Evolutionary conservation across 768 basidiomycete species (phyloP).

Genomic region (Tricholoma matsutake): DNA sequence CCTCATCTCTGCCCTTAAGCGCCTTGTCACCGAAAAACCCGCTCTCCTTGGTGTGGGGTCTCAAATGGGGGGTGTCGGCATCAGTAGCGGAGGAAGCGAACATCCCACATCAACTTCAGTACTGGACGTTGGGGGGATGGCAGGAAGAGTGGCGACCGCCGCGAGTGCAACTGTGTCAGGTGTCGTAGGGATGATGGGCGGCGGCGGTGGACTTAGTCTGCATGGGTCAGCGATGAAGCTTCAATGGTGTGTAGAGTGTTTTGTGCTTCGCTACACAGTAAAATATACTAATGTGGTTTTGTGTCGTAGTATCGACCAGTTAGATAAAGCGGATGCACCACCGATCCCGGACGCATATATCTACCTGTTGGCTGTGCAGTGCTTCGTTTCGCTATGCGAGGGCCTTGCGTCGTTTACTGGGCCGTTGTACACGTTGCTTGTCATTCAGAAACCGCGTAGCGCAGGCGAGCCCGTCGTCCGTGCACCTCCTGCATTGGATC

Average conservation of each 20-base stretch:
- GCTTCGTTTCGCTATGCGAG: slow-evolving; percentile 80
- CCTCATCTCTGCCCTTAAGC: slow-evolving; percentile 79
- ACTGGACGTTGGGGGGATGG: slow-evolving; percentile 63
- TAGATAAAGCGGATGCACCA: slow-evolving; percentile 96
- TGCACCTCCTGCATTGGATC: slow-evolving; percentile 71
- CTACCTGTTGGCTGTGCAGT: slow-evolving; percentile 89
- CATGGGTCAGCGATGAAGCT: slow-evolving; percentile 82
- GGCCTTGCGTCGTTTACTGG: slow-evolving; percentile 75
- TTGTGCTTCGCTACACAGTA: background rate
- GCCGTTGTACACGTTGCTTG: slow-evolving; percentile 70
- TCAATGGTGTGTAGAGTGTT: slow-evolving; percentile 64
- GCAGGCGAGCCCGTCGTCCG: slow-evolving; percentile 64
- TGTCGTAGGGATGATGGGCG: slow-evolving; percentile 82
- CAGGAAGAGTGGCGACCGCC: slow-evolving; percentile 80
- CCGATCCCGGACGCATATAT: slow-evolving; percentile 91
- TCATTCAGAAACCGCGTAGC: slow-evolving; percentile 60
- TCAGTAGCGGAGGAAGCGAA: slow-evolving; percentile 32
- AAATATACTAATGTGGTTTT: slow-evolving; percentile 3
- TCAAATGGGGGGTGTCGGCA: slow-evolving; percentile 81
- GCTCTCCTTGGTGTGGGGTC: slow-evolving; percentile 72
- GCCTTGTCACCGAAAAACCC: slow-evolving; percentile 88
- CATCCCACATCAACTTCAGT: slow-evolving; percentile 45
- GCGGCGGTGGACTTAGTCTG: slow-evolving; percentile 65
- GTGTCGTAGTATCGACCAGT: slow-evolving; percentile 81
- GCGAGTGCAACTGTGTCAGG: slow-evolving; percentile 83